Evolutionary conservation across 2,329 filamentous ascomycete species (phyloP).

Genomic region (Scortechinia acanthostroma): DNA sequence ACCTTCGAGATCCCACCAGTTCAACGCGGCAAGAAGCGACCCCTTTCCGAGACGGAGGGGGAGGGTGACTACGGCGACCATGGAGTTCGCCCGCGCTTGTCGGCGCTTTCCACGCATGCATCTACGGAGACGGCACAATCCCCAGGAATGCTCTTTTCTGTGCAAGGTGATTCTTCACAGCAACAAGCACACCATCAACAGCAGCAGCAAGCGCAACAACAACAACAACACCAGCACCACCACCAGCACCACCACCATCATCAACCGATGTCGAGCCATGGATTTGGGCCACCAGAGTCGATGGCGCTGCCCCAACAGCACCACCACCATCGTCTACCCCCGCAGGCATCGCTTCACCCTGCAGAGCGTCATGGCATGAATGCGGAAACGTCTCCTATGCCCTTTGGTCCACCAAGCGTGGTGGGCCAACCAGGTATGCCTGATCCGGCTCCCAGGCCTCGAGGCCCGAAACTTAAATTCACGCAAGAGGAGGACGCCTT

Average conservation of each 20-base stretch:
- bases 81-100: too few relatives aligned
- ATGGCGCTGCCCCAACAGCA: constrained; percentile 38
- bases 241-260: background rate
- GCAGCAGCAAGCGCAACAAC: background rate
- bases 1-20: background rate
- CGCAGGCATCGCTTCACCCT: constrained; percentile 62
- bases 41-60: background rate
- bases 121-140: too few relatives aligned
- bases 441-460: constrained; percentile 69
- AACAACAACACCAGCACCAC: background rate
- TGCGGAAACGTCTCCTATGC: constrained; percentile 30
- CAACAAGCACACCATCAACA: constrained; percentile 1
- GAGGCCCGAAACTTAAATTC: constrained; percentile 87
- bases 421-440: constrained; percentile 87
- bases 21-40: background rate
- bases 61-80: constrained; percentile 10
- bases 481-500: constrained; percentile 85
- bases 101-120: too few relatives aligned
- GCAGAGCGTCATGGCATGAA: constrained; percentile 60
- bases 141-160: too few relatives aligned
- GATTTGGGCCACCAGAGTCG: background rate
- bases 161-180: constrained; percentile 13
- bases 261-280: background rate
- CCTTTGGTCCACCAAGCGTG: constrained; percentile 68
- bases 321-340: constrained; percentile 77